Evolutionary conservation across 176 grass and related monocot genomes (phyloP).

Genomic region (Oryza longistaminata): DNA sequence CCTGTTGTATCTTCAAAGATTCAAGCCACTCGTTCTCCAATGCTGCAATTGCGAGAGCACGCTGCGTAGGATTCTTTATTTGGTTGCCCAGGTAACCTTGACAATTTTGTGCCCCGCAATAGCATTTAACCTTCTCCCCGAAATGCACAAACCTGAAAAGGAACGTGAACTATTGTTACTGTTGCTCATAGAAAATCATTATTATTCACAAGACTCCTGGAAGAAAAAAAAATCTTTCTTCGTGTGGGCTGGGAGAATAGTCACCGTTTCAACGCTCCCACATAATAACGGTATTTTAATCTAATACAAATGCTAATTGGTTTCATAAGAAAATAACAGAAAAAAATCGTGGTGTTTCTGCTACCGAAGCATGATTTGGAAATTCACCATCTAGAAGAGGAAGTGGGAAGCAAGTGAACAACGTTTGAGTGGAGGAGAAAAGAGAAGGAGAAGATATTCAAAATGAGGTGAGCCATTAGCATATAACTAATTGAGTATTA

Average conservation of each 20-base stretch:
- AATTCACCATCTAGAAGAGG: background rate
- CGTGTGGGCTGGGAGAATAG: background rate
- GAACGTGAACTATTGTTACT: background rate
- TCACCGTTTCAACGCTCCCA: background rate
- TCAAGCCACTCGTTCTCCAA: background rate
- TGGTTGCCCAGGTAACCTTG: slow-evolving; percentile 88
- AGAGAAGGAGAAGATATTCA: too few species aligned
- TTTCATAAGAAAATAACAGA: background rate
- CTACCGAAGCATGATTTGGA: background rate
- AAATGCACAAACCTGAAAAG: slow-evolving; percentile 92
- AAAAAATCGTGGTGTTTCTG: background rate
- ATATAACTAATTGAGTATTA: too few species aligned
- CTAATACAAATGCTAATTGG: background rate
- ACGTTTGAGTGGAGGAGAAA: too few species aligned
- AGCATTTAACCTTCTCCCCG: slow-evolving; percentile 78
- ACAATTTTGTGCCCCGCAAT: slow-evolving; percentile 72
- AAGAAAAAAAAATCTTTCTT: background rate
- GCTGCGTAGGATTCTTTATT: slow-evolving; percentile 55
- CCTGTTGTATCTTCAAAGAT: background rate
- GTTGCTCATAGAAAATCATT: background rate
- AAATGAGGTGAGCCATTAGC: too few species aligned
- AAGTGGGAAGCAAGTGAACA: background rate
- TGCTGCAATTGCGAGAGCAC: background rate
- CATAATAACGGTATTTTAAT: background rate
- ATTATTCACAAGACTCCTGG: background rate